phyloP scores from a whole-genome alignment of 2,329 filamentous ascomycete genomes.

The Cordyceps fumosorosea region DNA sequence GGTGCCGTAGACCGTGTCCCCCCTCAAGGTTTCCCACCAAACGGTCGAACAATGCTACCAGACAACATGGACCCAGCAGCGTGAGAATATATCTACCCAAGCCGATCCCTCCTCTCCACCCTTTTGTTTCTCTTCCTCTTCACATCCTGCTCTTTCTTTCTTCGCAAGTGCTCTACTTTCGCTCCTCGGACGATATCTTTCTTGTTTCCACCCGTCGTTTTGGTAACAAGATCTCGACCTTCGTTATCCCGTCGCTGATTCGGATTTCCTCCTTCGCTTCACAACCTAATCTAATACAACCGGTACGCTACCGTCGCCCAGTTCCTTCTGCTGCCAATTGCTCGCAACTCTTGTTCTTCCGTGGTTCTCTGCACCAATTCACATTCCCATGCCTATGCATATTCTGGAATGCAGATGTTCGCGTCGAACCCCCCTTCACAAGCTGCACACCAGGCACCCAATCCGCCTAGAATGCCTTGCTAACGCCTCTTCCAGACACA shows the following conservation, averaged over 20 bases:
- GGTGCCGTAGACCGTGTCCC: background rate
- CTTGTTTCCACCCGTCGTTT: conserved; percentile 11
- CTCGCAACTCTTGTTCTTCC: background rate
- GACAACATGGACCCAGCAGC: background rate
- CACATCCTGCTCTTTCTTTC: background rate
- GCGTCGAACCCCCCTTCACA: background rate
- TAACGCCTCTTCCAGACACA: conserved; percentile 15
- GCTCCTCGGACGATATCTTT: conserved; percentile 6
- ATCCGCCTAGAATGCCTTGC: background rate
- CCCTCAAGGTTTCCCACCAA: conserved; percentile 1
- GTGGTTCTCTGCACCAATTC: background rate
- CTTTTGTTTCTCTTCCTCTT: background rate
- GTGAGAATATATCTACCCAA: conserved; percentile 9
- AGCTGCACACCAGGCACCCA: background rate
- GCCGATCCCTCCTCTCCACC: conserved; percentile 4
- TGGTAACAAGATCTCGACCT: conserved; percentile 6
- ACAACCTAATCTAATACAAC: conserved; percentile 10
- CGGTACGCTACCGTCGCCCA: background rate
- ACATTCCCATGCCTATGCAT: background rate
- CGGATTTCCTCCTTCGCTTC: background rate
- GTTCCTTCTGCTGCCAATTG: background rate
- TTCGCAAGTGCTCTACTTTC: background rate
- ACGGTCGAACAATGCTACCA: conserved; percentile 6
- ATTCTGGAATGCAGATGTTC: background rate
- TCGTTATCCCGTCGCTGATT: conserved; percentile 12